phyloP scores from a whole-genome alignment of 495 filamentous ascomycete genomes.

The Lophium mytilinum region DNA sequence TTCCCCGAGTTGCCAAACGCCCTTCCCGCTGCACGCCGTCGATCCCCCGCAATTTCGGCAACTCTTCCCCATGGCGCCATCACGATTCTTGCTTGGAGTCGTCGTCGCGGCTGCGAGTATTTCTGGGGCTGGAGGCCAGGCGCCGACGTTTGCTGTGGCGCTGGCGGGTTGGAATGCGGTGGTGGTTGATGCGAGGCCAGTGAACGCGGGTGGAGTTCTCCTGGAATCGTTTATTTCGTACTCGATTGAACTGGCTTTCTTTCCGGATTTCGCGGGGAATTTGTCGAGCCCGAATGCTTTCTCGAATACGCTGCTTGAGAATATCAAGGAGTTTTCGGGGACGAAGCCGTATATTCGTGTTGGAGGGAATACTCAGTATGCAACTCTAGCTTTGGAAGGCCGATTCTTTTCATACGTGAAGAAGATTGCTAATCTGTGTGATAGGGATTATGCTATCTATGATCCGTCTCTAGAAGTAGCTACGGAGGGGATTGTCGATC shows the following conservation, averaged over 20 bases:
- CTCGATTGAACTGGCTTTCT: constrained; percentile 54
- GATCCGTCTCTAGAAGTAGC: constrained; percentile 46
- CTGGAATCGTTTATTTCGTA: constrained; percentile 50
- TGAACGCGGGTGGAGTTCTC: constrained; percentile 17
- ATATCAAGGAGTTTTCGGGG: constrained; percentile 41
- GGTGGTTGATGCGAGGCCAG: background rate
- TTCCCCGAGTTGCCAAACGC: background rate
- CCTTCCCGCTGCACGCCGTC: background rate
- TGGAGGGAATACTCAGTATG: constrained; percentile 52
- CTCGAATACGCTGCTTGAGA: constrained; percentile 49
- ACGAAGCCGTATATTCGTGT: constrained; percentile 51
- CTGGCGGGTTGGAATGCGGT: background rate
- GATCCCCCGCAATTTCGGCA: constrained; percentile 1
- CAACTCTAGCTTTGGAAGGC: background rate
- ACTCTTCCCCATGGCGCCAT: background rate
- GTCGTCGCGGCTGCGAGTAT: background rate
- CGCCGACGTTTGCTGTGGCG: background rate
- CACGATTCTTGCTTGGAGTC: background rate
- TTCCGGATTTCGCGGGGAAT: constrained; percentile 54
- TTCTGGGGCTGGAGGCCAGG: background rate
- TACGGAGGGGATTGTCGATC: constrained; percentile 47
- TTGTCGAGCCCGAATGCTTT: constrained; percentile 45
- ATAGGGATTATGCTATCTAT: constrained; percentile 51
- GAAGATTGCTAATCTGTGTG: background rate
- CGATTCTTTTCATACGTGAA: constrained; percentile 5